These are phyloP conservation scores for Mycena venus DNA, from an alignment of 768 basidiomycete genomes.

Conservation along the genomic window DNA sequence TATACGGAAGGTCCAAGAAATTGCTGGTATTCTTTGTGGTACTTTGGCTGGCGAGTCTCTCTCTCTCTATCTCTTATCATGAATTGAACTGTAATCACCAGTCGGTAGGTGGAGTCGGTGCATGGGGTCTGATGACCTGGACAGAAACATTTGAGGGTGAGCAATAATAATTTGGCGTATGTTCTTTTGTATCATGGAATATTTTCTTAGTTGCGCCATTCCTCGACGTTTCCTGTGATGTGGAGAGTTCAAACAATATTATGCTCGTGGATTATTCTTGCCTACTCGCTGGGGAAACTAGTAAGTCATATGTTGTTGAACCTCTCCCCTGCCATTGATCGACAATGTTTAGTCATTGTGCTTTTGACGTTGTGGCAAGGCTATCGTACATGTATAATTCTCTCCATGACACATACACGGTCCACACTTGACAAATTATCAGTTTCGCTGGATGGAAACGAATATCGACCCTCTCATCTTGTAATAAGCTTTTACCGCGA, in stretches of 20 bases:
- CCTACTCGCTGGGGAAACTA: conserved; percentile 13
- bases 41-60: background rate
- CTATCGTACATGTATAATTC: background rate
- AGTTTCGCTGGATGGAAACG: background rate
- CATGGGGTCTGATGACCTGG: background rate
- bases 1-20: conserved; percentile 12
- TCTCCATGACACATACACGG: background rate
- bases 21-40: conserved; percentile 3
- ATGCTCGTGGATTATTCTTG: background rate
- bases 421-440: too few species aligned
- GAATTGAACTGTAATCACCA: background rate
- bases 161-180: background rate
- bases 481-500: conserved; percentile 20
- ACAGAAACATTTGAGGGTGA: background rate
- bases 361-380: conserved; percentile 18
- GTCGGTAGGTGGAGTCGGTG: background rate
- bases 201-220: background rate
- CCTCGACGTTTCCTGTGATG: background rate
- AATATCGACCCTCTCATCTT: background rate
- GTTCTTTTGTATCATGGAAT: background rate
- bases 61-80: background rate
- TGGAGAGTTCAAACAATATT: conserved; percentile 6
- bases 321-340: background rate
- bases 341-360: background rate
- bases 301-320: background rate